Percentiles rank a stretch among this genome's conserved stretches.
These are phyloP conservation scores for Fagus sylvatica DNA, from an alignment of 306 rosid species.

Conservation along the genomic window DNA sequence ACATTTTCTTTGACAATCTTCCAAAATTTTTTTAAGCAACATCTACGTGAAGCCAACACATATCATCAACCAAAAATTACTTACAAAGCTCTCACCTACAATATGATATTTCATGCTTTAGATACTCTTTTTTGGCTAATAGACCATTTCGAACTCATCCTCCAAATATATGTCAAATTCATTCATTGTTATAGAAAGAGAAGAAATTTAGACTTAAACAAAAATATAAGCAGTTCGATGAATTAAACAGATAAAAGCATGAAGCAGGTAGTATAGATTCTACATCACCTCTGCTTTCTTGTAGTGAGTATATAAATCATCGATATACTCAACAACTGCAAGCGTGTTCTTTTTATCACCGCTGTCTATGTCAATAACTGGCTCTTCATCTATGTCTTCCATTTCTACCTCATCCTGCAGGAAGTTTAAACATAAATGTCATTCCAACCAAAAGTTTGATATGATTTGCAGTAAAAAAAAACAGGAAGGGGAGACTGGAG, in stretches of 20 bases:
- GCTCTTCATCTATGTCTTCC: slow-evolving; percentile 51
- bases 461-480: not conserved
- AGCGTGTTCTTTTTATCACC: slow-evolving; percentile 34
- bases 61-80: not conserved
- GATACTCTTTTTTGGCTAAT: not conserved
- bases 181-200: not conserved
- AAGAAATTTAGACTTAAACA: not conserved
- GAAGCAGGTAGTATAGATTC: not conserved
- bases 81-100: not conserved
- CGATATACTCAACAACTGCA: slow-evolving; percentile 52
- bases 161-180: not conserved
- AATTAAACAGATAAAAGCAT: not conserved
- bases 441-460: not conserved
- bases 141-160: not conserved
- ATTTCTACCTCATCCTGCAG: slow-evolving; percentile 53
- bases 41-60: not conserved
- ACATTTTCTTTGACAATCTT: not conserved
- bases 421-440: not conserved
- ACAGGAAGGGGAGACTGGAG: not conserved
- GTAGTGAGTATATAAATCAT: slow-evolving; percentile 44
- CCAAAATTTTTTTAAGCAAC: not conserved
- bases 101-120: not conserved
- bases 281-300: slow-evolving; percentile 49
- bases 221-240: not conserved
- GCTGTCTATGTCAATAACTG: slow-evolving; percentile 44